Evolutionary conservation across 257 asterid genomes (phyloP).

Genomic region (Misopates orontium): DNA sequence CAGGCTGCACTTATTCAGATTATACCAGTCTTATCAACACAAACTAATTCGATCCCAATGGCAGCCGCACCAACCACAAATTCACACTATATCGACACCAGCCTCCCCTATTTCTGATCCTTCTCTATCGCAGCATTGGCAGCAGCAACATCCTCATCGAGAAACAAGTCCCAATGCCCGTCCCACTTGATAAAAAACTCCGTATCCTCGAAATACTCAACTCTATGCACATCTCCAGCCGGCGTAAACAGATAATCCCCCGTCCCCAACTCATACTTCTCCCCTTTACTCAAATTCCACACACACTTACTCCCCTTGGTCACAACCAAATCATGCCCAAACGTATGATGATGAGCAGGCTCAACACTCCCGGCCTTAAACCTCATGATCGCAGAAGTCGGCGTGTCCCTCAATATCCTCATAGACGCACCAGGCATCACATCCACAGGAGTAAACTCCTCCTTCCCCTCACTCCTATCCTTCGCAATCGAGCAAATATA

Average conservation of each 20-base stretch:
- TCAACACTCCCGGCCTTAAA: slow-evolving; percentile 81
- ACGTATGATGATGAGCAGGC: slow-evolving; percentile 88
- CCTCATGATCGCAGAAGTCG: slow-evolving; percentile 82
- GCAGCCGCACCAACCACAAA: no score
- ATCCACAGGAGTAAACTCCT: slow-evolving; percentile 57
- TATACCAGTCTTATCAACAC: no score
- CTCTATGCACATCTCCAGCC: slow-evolving; percentile 83
- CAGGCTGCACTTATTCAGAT: no score
- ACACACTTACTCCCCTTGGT: slow-evolving; percentile 66
- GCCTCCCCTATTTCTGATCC: neutral
- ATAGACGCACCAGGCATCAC: slow-evolving; percentile 86
- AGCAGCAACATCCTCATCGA: slow-evolving; percentile 76
- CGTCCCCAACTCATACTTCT: slow-evolving; percentile 53
- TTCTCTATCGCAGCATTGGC: slow-evolving; percentile 66
- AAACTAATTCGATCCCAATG: no score
- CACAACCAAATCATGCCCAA: slow-evolving; percentile 89
- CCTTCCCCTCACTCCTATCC: slow-evolving; percentile 39
- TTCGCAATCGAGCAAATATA: slow-evolving; percentile 59
- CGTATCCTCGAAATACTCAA: slow-evolving; percentile 72
- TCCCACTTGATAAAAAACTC: slow-evolving; percentile 97
- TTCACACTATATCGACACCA: no score
- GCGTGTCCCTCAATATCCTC: slow-evolving; percentile 69
- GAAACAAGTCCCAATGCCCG: slow-evolving; percentile 81
- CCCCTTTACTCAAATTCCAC: slow-evolving; percentile 78
- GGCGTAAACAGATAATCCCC: slow-evolving; percentile 88